These are phyloP conservation scores for Ophiostoma quercus DNA, from an alignment of 2,329 filamentous ascomycete genomes.

Conservation along the genomic window DNA sequence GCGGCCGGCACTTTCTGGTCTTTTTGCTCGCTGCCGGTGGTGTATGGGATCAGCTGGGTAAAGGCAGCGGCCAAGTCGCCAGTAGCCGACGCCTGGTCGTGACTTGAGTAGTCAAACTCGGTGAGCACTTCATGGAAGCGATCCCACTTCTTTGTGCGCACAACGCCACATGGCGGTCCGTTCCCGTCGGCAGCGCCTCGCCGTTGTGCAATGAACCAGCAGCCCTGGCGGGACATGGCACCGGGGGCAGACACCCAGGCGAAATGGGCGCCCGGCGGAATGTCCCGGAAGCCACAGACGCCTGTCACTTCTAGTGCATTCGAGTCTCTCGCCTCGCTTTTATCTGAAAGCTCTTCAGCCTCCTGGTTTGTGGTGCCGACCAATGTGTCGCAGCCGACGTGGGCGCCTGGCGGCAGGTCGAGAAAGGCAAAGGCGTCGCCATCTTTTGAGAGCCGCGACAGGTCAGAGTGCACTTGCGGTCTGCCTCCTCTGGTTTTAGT, in stretches of 20 bases:
- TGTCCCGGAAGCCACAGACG: constrained; percentile 50
- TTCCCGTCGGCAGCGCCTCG: not conserved
- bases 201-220: constrained; percentile 47
- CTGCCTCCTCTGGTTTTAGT: not conserved
- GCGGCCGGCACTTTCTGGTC: constrained; percentile 8
- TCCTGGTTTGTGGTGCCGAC: constrained; percentile 38
- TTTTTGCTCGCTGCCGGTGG: not conserved
- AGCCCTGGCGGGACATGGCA: constrained; percentile 49
- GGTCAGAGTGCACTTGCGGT: not conserved
- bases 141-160: constrained; percentile 53
- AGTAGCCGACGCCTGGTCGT: constrained; percentile 42
- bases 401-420: constrained; percentile 44
- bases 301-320: not conserved
- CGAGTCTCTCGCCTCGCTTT: not conserved
- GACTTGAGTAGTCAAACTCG: constrained; percentile 38
- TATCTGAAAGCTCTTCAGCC: constrained; percentile 28
- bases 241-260: constrained; percentile 52
- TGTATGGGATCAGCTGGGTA: constrained; percentile 43
- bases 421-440: constrained; percentile 51
- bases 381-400: constrained; percentile 50
- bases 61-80: constrained; percentile 39
- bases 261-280: constrained; percentile 54
- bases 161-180: constrained; percentile 28
- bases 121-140: constrained; percentile 49
- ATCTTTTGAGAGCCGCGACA: constrained; percentile 25